Evolutionary conservation across 176 grass and related monocot genomes (phyloP).

Genomic region (Oryza coarctata): DNA sequence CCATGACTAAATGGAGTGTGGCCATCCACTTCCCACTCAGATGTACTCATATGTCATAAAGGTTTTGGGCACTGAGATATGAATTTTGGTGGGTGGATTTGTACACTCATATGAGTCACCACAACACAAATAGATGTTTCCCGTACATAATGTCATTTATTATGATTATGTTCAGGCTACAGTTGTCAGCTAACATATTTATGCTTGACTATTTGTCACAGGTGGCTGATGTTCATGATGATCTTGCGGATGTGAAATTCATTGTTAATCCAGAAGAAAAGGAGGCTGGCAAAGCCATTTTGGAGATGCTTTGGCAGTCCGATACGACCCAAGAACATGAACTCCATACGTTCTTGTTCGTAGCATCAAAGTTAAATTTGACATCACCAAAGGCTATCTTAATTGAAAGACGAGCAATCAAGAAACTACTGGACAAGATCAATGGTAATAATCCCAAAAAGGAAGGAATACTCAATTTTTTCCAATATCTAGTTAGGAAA

Average conservation of each 20-base stretch:
- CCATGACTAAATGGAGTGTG: too few species aligned
- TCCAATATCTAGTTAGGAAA: conserved; percentile 71
- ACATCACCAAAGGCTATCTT: conserved; percentile 74
- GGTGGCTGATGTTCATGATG: conserved; percentile 66
- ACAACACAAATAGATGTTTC: neutral
- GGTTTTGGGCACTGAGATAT: too few species aligned
- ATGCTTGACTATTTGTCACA: conserved; percentile 20
- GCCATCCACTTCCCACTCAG: too few species aligned
- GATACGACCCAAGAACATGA: conserved; percentile 68
- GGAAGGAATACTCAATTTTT: conserved; percentile 58
- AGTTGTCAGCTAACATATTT: conserved; percentile 22
- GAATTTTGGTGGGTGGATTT: too few species aligned
- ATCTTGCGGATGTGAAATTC: conserved; percentile 72
- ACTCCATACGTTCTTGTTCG: conserved; percentile 58
- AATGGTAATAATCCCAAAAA: conserved; percentile 64
- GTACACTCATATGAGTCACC: too few species aligned
- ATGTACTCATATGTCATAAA: too few species aligned
- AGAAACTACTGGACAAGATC: conserved; percentile 65
- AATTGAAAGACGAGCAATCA: conserved; percentile 82
- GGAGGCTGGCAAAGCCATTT: conserved; percentile 65
- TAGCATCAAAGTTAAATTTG: conserved; percentile 70
- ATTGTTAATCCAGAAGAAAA: conserved; percentile 61
- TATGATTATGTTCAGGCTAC: neutral
- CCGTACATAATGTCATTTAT: conserved; percentile 10
- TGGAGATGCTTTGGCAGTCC: conserved; percentile 55